phyloP scores from a whole-genome alignment of 129 eudicot genomes.

The Escallonia herrerae region DNA sequence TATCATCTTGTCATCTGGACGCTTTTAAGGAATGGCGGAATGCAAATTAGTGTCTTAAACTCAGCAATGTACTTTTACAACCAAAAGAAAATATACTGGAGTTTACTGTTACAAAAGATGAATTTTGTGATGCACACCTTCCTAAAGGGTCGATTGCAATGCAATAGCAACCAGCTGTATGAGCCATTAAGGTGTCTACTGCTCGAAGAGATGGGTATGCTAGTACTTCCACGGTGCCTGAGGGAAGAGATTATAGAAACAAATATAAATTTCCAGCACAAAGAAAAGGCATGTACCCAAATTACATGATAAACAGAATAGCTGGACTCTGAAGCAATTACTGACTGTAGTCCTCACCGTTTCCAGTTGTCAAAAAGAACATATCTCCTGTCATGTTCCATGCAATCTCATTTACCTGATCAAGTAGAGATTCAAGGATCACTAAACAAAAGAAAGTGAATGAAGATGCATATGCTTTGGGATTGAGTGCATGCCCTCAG shows the following conservation, averaged over 20 bases:
- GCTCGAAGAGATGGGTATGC: constrained; percentile 85
- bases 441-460: neutral
- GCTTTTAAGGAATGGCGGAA: no score
- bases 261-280: neutral
- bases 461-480: neutral
- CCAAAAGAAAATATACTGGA: no score
- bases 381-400: constrained; percentile 88
- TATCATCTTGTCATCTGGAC: no score
- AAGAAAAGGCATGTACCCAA: neutral
- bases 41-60: no score
- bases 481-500: neutral
- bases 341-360: constrained; percentile 50
- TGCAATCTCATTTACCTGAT: constrained; percentile 94
- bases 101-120: no score
- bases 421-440: constrained; percentile 4
- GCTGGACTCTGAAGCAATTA: neutral
- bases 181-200: constrained; percentile 85
- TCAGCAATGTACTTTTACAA: no score
- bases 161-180: constrained; percentile 99
- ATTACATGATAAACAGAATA: neutral
- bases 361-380: constrained; percentile 95
- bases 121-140: constrained; percentile 34
- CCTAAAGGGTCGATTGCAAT: constrained; percentile 94
- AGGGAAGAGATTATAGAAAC: neutral
- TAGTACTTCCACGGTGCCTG: constrained; percentile 95